Evolutionary conservation across 2,329 filamentous ascomycete genomes (phyloP).

Genomic region (Mariannaea sp.): DNA sequence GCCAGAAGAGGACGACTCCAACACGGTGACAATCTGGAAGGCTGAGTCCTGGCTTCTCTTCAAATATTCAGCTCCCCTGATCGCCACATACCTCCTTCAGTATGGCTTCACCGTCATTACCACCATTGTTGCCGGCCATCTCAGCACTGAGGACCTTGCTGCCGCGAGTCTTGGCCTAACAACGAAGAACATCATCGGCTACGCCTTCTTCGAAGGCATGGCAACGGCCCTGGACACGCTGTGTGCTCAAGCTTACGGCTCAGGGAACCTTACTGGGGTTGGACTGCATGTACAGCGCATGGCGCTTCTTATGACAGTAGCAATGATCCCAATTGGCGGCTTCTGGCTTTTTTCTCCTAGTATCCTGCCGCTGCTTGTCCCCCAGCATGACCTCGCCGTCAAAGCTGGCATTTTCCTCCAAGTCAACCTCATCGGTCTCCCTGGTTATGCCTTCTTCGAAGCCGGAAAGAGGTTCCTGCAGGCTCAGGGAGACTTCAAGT

Average conservation of each 20-base stretch:
- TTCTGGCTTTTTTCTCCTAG: slow-evolving; percentile 55
- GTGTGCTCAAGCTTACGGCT: slow-evolving; percentile 33
- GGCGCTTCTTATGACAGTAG: slow-evolving; percentile 53
- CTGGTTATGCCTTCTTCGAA: slow-evolving; percentile 59
- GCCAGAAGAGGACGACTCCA: not conserved
- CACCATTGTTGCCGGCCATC: slow-evolving; percentile 56
- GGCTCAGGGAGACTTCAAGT: slow-evolving; percentile 58
- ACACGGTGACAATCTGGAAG: slow-evolving; percentile 12
- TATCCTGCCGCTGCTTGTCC: slow-evolving; percentile 52
- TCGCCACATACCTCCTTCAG: slow-evolving; percentile 58
- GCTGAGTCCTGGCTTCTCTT: slow-evolving; percentile 27
- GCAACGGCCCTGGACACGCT: slow-evolving; percentile 35
- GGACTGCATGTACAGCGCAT: slow-evolving; percentile 59
- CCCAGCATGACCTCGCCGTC: slow-evolving; percentile 52
- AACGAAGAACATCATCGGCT: slow-evolving; percentile 58
- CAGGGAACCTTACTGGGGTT: slow-evolving; percentile 53
- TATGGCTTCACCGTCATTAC: slow-evolving; percentile 58
- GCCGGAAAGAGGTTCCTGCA: slow-evolving; percentile 59
- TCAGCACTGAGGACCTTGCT: slow-evolving; percentile 57
- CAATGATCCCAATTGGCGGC: slow-evolving; percentile 53
- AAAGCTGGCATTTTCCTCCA: slow-evolving; percentile 56
- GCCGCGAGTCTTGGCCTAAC: slow-evolving; percentile 58
- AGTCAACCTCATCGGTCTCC: slow-evolving; percentile 54
- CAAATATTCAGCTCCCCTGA: slow-evolving; percentile 49
- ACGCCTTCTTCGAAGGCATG: slow-evolving; percentile 46